Base-by-base conservation (phyloP, 2,329 filamentous ascomycete genomes). In the Paecilomyces sp. region DNA sequence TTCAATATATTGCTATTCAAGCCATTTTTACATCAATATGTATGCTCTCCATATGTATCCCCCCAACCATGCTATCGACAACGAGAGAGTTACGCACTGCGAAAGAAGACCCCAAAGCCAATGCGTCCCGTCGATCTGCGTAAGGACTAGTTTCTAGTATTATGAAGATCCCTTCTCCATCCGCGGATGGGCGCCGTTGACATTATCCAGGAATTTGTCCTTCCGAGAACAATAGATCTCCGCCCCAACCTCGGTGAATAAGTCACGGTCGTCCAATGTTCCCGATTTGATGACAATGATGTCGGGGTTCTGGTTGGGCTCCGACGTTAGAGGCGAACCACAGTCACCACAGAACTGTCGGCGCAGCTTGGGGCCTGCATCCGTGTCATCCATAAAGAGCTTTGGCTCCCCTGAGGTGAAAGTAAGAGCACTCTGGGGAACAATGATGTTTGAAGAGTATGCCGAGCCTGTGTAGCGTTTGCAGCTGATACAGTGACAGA, bases 401-500 rank as follows among this genome's bases (percentile, higher is more conserved):
- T 67, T 68, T 1, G 67, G 67, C 3, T 59, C 56, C 47, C 63
- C 64, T 28, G 56, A 55, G 13, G 63, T 67, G 60, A 62, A 69
- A 41, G 57, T 51, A 12, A 68, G 53, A 3, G 31, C 34, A 2
- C 61, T 51, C 18, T 58, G 47, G 0, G 65, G 61, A 31, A 69
- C 51, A 54, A 66, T 56, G 30, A 69, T 59, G 58, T 68, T 70
- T 50, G 66, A 55, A 4, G 67, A 69, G 60, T 69, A 70, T 50
- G 58, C 58, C 13, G 63, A 61, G 57, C 67, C 66, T 2, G 67
- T 67, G 60, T 69, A 66, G 24, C 65, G 65, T 41, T 69, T 69
- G 62, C 67, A 69, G 58, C 52, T 64, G 50, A 41, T 63, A 60
- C 67, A 69, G 63, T 69, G 66, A 59, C 67, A 68, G 58, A 65